Conservation (phyloP, 495 filamentous ascomycete genomes). For the Cetradonia linearis region DNA sequence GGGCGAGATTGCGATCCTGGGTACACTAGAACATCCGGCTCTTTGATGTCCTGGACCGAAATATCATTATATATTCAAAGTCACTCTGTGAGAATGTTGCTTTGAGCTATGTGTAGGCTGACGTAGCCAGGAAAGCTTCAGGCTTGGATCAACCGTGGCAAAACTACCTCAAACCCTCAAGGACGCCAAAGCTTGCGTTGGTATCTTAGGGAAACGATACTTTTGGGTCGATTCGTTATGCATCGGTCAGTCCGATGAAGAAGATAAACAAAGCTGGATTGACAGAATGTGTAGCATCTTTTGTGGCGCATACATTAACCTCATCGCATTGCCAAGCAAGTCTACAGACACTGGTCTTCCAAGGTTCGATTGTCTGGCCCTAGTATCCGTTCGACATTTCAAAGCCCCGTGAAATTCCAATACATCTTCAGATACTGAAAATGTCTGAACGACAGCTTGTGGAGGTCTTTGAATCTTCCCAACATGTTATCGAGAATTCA, state of each 20-base stretch:
- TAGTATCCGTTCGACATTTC: background rate
- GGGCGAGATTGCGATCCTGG: background rate
- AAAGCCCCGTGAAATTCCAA: background rate
- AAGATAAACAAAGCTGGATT: conserved; percentile 28
- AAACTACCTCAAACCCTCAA: conserved; percentile 19
- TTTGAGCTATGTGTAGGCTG: conserved; percentile 20
- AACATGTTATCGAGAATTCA: background rate
- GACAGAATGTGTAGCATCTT: conserved; percentile 27
- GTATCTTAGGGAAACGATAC: conserved; percentile 26
- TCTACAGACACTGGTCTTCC: conserved; percentile 11
- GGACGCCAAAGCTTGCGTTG: conserved; percentile 29
- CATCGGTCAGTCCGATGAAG: conserved; percentile 27
- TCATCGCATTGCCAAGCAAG: conserved; percentile 24
- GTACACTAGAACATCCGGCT: background rate
- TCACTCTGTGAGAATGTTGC: background rate
- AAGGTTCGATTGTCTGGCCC: background rate
- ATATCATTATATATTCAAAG: background rate
- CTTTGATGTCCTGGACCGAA: background rate
- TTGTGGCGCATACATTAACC: conserved; percentile 23
- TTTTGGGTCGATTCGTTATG: conserved; percentile 35
- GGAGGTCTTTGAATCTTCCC: background rate
- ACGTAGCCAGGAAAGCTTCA: conserved; percentile 2
- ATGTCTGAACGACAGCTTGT: background rate
- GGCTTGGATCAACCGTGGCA: background rate
- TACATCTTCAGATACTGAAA: background rate